Evolutionary conservation across 495 filamentous ascomycete genomes (phyloP), one percentile per base, ranked within the genome.

Genomic region (Penicillium subrubescens): DNA sequence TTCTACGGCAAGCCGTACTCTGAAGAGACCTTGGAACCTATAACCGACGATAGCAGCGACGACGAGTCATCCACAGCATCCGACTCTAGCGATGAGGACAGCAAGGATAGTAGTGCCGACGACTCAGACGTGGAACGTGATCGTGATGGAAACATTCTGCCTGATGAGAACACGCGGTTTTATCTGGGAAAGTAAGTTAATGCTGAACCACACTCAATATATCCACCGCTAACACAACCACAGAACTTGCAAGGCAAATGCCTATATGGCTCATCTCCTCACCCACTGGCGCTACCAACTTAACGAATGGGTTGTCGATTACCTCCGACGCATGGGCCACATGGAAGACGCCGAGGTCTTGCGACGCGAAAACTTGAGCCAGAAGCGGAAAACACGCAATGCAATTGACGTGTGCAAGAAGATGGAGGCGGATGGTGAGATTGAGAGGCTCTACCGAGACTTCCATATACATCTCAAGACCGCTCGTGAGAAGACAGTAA

Each of bases 271-370:
- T 0, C 92, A 94, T 67, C 82, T 80, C 0, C 79, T 94, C 2
- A 81, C 83, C 1, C 92, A 95, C 74, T 95, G 92, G 92, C 88
- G 89, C 46, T 84, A 84, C 67, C 84, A 87, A 34, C 86, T 94
- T 46, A 89, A 91, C 63, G 81, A 90, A 63, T 89, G 82, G 82
- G 88, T 93, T 4, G 79, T 89, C 15, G 79, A 86, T 17, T 85
- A 84, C 57, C 83, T 95, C 5, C 70, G 77, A 6, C 67, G 68
- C 14, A 77, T 84, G 54, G 89, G 89, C 12, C 81, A 87, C 61
- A 72, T 84, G 35, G 72, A 73, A 0, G 75, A 84, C 8, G 71
- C 82, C 3, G 82, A 86, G 57, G 77, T 91, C 25, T 70, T 89
- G 5, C 73, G 84, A 65, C 79, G 87, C 10, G 86, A 83, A 39